Evolutionary conservation across 1,139 yeast genomes (phyloP).

Genomic region (Pichia sp.): DNA sequence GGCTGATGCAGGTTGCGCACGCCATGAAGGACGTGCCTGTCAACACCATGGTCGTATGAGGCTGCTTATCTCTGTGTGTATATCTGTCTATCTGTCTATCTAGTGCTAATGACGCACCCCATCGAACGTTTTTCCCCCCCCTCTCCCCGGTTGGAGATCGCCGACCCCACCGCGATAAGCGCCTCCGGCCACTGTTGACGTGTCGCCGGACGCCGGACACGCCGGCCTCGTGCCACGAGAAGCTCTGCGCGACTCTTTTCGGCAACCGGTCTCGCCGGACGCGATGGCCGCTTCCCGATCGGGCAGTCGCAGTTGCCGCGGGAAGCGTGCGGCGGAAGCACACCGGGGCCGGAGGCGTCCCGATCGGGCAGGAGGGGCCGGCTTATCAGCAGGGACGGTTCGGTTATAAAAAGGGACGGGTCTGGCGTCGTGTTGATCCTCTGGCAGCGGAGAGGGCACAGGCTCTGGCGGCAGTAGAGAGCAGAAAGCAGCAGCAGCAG

Average conservation of each 20-base stretch:
- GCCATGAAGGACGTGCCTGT: conserved; percentile 10
- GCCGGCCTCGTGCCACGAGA: background rate
- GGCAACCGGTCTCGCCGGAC: background rate
- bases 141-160: background rate
- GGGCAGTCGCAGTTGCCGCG: background rate
- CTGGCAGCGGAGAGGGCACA: background rate
- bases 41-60: background rate
- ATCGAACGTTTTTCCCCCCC: no score
- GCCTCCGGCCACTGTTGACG: background rate
- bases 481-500: background rate
- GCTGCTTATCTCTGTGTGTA: background rate
- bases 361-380: conserved; percentile 1
- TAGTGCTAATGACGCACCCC: background rate
- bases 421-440: background rate
- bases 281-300: background rate
- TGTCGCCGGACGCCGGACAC: background rate
- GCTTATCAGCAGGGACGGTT: background rate
- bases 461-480: no score
- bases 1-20: conserved; percentile 48
- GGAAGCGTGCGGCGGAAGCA: background rate
- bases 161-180: background rate
- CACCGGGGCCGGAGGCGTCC: background rate
- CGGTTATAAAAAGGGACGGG: background rate
- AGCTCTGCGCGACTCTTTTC: background rate
- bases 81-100: background rate